Evolutionary conservation across 148 eudicot species (phyloP), one percentile per base, ranked within the genome.

Genomic region (Rhododendron ovatum): DNA sequence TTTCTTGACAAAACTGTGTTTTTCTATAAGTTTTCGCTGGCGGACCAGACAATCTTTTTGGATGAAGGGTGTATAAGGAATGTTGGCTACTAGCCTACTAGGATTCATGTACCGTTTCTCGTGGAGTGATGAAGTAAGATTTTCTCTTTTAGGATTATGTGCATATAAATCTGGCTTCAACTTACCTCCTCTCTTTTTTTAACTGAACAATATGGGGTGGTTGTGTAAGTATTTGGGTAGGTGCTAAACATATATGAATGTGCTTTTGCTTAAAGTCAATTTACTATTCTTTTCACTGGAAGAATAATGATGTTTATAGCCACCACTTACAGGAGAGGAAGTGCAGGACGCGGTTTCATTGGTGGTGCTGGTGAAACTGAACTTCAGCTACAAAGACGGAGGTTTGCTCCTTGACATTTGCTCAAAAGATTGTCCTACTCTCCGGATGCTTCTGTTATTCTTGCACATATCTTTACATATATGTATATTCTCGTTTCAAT

Each of bases 311-410:
- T 82, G 26, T 85, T 73, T 30, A 50, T 75, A 26, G 71, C 43
- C 82, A 80, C 81, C 33, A 48, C 82, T 86, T 90, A 73, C 94
- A 96, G 99, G 99, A 95, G 98, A 93, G 99, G 98, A 88, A 93
- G 99, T 85, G 97, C 98, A 43, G 98, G 99, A 24, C 93, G 91
- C 79, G 99, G 99, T 83, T 96, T 95, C 82, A 92, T 95, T 77
- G 93, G 99, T 89, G 98, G 99, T 90, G 99, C 99, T 89, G 99
- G 99, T 86, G 99, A 96, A 91, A 94, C 99, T 83, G 99, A 96
- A 89, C 96, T 96, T 84, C 95, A 96, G 91, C 97, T 96, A 87
- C 99, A 96, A 87, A 92, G 99, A 41, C 91, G 98, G 93, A 96
- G 99, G 99, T 96, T 67, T 89, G 87, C 83, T 89, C 84, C 45